Evolutionary conservation across 2,329 filamentous ascomycete genomes (phyloP).

Genomic region (Dactylonectria macrodidyma): DNA sequence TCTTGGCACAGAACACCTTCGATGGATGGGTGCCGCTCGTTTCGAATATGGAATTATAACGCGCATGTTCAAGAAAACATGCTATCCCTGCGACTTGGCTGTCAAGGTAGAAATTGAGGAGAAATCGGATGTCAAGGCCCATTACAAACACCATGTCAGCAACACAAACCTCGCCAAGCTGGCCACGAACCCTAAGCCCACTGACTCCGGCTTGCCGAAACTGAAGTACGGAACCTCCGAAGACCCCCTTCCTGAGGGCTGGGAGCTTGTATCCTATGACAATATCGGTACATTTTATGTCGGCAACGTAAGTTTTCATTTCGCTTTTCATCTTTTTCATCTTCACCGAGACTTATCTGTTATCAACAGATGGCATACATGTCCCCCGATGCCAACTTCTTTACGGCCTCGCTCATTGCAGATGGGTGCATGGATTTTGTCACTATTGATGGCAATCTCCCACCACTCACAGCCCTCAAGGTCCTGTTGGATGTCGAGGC

Average conservation of each 20-base stretch:
- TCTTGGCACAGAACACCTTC: slow-evolving; percentile 88
- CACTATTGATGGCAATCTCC: slow-evolving; percentile 82
- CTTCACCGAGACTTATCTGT: slow-evolving; percentile 34
- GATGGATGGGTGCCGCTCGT: slow-evolving; percentile 91
- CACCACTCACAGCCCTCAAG: slow-evolving; percentile 74
- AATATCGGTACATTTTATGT: slow-evolving; percentile 93
- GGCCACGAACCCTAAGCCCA: slow-evolving; percentile 45
- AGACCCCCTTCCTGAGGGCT: slow-evolving; percentile 82
- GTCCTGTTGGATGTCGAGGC: slow-evolving; percentile 81
- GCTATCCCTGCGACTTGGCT: slow-evolving; percentile 92
- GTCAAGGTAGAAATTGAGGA: slow-evolving; percentile 85
- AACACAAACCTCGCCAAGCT: slow-evolving; percentile 46
- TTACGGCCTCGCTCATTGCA: slow-evolving; percentile 83
- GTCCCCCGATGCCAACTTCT: slow-evolving; percentile 90
- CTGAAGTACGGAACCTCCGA: slow-evolving; percentile 85
- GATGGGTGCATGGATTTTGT: slow-evolving; percentile 92
- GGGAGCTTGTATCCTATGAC: slow-evolving; percentile 81
- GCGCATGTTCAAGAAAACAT: slow-evolving; percentile 80
- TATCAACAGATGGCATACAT: slow-evolving; percentile 84
- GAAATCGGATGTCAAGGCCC: slow-evolving; percentile 81
- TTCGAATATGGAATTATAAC: slow-evolving; percentile 90
- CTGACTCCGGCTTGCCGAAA: slow-evolving; percentile 74
- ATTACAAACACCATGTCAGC: slow-evolving; percentile 72
- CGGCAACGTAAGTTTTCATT: slow-evolving; percentile 77
- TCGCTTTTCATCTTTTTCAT: not conserved